Base-by-base conservation (phyloP, 2,329 filamentous ascomycete species). In the Rugonectria rugulosa region DNA sequence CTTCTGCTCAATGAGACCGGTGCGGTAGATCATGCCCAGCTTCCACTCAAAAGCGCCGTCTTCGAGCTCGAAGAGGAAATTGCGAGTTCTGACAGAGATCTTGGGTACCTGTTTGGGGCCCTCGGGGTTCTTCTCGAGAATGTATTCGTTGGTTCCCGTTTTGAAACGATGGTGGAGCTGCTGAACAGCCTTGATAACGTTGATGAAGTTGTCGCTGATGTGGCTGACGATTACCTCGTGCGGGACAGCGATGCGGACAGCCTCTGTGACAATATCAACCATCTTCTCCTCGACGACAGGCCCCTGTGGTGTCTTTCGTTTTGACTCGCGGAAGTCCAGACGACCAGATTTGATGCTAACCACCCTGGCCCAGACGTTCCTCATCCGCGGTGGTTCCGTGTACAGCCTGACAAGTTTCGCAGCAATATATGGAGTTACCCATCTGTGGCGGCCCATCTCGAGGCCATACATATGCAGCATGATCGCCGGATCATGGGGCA, bases 11-110 rank as follows among this genome's bases (percentile, higher is more conserved):
- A 93, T 79, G 17, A 94, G 81, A 1, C 96, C 95, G 40, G 91
- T 86, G 26, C 94, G 88, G 72, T 98, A 99, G 46, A 99, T 99
- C 69, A 92, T 88, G 14, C 93, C 92, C 9, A 99, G 79, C 71
- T 97, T 98, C 91, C 93, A 99, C 72, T 99, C 95, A 68, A 99
- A 99, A 0, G 91, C 89, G 44, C 95, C 94, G 71, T 99, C 95
- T 74, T 99, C 95, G 29, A 99, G 81, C 69, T 98, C 94, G 56
- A 99, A 94, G 3, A 97, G 77, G 20, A 99, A 80, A 5, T 90
- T 90, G 65, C 90, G 90, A 50, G 89, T 89, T 46, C 92, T 86
- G 9, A 99, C 63, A 0, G 92, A 94, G 19, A 99, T 79, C 68
- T 91, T 94, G 2, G 95, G 95, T 0, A 99, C 87, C 40, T 85